Evolutionary conservation across 148 eudicot genomes (phyloP).

Genomic region (Vaccinium macrocarpon): DNA sequence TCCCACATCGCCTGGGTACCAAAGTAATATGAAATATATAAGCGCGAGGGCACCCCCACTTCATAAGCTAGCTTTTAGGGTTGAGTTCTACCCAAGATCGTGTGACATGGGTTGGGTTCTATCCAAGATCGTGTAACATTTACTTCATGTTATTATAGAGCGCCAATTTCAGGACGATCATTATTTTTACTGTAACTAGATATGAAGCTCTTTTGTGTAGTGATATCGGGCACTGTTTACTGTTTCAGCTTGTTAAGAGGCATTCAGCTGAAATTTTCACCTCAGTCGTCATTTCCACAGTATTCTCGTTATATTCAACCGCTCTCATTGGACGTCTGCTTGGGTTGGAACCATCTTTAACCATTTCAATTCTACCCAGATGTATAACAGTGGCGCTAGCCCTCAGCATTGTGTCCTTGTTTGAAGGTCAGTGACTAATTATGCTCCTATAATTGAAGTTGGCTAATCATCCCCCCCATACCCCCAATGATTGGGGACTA

Average conservation of each 20-base stretch:
- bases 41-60: too few relatives aligned
- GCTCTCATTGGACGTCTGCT: slow-evolving; percentile 84
- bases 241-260: slow-evolving; percentile 85
- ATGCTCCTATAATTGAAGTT: not conserved
- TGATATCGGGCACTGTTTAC: slow-evolving; percentile 9
- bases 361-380: slow-evolving; percentile 86
- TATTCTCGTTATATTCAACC: slow-evolving; percentile 90
- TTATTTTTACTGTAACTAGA: not conserved
- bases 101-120: too few relatives aligned
- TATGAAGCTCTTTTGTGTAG: not conserved
- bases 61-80: too few relatives aligned
- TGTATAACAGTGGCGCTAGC: slow-evolving; percentile 99
- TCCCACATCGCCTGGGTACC: too few relatives aligned
- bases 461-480: too few relatives aligned
- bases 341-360: slow-evolving; percentile 73
- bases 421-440: slow-evolving; percentile 57
- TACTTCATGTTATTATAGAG: not conserved
- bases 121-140: too few relatives aligned
- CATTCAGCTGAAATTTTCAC: slow-evolving; percentile 98
- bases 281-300: slow-evolving; percentile 65
- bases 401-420: slow-evolving; percentile 87
- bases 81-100: too few relatives aligned
- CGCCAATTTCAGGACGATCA: not conserved
- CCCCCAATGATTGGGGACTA: too few relatives aligned
- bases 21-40: too few relatives aligned